Percentiles rank a stretch among this genome's conserved stretches.
Evolutionary conservation across 768 basidiomycete genomes (phyloP).

Genomic region (Collybia nuda): DNA sequence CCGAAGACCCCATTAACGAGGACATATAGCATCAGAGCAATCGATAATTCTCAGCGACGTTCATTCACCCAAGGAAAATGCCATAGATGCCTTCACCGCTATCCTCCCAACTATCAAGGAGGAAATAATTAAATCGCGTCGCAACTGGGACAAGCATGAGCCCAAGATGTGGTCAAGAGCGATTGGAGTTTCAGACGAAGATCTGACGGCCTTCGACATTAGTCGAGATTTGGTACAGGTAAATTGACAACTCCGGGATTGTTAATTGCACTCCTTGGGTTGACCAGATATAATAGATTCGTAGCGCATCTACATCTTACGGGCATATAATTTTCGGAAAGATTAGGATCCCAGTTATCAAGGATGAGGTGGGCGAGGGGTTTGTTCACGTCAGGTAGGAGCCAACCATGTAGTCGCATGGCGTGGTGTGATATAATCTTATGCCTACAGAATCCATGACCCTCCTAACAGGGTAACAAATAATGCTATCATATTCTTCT

Average conservation of each 20-base stretch:
- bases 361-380: slow-evolving; percentile 62
- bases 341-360: slow-evolving; percentile 66
- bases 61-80: slow-evolving; percentile 59
- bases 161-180: slow-evolving; percentile 73
- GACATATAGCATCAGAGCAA: too few relatives aligned
- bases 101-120: slow-evolving; percentile 57
- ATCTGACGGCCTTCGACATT: slow-evolving; percentile 53
- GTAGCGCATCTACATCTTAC: slow-evolving; percentile 60
- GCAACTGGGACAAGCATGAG: slow-evolving; percentile 71
- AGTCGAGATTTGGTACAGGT: slow-evolving; percentile 43
- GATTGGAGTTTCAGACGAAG: slow-evolving; percentile 43
- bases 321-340: slow-evolving; percentile 77
- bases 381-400: slow-evolving; percentile 70
- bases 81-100: slow-evolving; percentile 63
- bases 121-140: slow-evolving; percentile 67
- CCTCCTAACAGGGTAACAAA: slow-evolving; percentile 66
- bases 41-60: slow-evolving; percentile 51
- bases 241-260: slow-evolving; percentile 1
- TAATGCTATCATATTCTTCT: background rate
- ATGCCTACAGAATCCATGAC: slow-evolving; percentile 61
- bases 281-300: slow-evolving; percentile 24
- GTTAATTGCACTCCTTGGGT: too few relatives aligned
- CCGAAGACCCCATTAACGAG: too few relatives aligned
- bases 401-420: slow-evolving; percentile 5
- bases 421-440: background rate